A percentile compares a stretch with the other conserved stretches of the same genome.
phyloP scores from a whole-genome alignment of 2,329 filamentous ascomycete species.

The Xylaria sp. region DNA sequence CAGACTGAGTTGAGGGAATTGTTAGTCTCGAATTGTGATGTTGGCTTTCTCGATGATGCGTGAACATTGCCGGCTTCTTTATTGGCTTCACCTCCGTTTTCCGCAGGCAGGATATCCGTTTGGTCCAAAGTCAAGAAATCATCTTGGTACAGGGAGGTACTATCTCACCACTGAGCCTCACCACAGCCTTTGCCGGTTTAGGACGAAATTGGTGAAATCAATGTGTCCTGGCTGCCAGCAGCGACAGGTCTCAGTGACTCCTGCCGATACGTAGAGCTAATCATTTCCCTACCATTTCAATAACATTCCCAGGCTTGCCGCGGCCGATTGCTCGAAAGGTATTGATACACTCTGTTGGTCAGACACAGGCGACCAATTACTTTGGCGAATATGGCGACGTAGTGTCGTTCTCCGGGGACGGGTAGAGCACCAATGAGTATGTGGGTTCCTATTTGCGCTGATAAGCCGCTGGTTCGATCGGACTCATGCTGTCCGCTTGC shows the following conservation, averaged over 20 bases:
- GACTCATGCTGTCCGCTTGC: not conserved
- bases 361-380: not conserved
- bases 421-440: not conserved
- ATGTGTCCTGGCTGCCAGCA: not conserved
- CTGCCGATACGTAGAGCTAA: not conserved
- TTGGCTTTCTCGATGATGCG: not conserved
- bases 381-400: not conserved
- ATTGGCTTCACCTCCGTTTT: not conserved
- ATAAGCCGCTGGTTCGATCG: not conserved
- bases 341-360: not conserved
- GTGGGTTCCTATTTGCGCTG: not conserved
- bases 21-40: not conserved
- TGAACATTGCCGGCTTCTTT: not conserved
- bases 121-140: not conserved
- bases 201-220: not conserved
- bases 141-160: not conserved
- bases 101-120: not conserved
- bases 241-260: not conserved
- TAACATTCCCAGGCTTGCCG: too few species aligned
- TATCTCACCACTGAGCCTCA: not conserved
- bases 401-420: not conserved
- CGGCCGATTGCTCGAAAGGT: not conserved
- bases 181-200: not conserved
- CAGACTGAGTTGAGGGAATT: not conserved
- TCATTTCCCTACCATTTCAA: not conserved